phyloP scores from a whole-genome alignment of 2,329 filamentous ascomycete species.

The Fusarium lateritium region DNA sequence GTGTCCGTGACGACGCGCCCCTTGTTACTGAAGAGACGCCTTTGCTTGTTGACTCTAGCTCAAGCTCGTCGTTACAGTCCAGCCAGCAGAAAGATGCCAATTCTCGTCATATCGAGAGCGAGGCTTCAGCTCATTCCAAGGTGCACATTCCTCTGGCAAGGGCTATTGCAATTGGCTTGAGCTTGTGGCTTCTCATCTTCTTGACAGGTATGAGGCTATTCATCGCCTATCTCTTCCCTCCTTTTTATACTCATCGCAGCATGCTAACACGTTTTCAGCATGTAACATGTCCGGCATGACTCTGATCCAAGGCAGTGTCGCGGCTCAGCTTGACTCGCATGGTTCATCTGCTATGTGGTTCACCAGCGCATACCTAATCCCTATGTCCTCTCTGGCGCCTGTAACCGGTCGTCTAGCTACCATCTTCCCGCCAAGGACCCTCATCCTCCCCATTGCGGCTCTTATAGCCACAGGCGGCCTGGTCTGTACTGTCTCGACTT shows the following conservation, averaged over 20 bases:
- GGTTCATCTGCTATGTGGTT: slow-evolving; percentile 83
- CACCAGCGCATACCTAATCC: slow-evolving; percentile 79
- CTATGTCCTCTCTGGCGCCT: slow-evolving; percentile 75
- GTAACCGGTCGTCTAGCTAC: slow-evolving; percentile 79
- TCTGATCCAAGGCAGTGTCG: slow-evolving; percentile 84
- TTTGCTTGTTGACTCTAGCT: slow-evolving; percentile 28
- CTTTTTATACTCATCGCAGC: background rate
- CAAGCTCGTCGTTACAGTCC: slow-evolving; percentile 8
- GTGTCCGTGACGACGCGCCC: slow-evolving; percentile 7
- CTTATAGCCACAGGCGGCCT: slow-evolving; percentile 73
- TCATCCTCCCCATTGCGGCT: slow-evolving; percentile 73
- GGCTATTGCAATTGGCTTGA: slow-evolving; percentile 61
- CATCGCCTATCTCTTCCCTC: background rate
- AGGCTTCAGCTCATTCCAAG: slow-evolving; percentile 14
- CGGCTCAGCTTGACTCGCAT: slow-evolving; percentile 81
- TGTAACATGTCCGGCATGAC: slow-evolving; percentile 86
- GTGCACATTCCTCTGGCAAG: slow-evolving; percentile 52
- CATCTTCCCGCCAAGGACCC: slow-evolving; percentile 78
- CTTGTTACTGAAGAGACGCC: slow-evolving; percentile 44
- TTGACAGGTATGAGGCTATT: slow-evolving; percentile 42
- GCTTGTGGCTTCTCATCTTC: slow-evolving; percentile 50
- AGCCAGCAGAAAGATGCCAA: slow-evolving; percentile 7
- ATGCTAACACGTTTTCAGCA: slow-evolving; percentile 53
- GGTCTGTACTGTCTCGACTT: slow-evolving; percentile 73
- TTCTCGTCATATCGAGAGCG: slow-evolving; percentile 18